phyloP scores from a whole-genome alignment of 257 asterid species.

The Fraxinus anomala region DNA sequence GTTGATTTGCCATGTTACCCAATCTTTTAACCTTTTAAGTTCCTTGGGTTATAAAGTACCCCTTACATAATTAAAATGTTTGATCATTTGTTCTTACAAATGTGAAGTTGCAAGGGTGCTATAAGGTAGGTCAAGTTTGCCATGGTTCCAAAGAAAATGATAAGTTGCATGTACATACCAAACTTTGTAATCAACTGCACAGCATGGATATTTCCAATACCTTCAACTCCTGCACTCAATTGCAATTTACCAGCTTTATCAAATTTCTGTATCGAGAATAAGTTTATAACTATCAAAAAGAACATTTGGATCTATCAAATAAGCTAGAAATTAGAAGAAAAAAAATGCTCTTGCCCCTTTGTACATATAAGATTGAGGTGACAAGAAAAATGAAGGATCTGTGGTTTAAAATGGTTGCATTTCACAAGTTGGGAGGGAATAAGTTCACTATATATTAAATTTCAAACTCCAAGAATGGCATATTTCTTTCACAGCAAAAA shows the following conservation, averaged over 20 bases:
- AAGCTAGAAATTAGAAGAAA: background rate
- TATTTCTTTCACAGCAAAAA: background rate
- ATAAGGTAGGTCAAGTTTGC: background rate
- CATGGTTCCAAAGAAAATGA: constrained; percentile 14
- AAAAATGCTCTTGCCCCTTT: background rate
- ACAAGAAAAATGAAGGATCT: background rate
- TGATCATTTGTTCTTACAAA: background rate
- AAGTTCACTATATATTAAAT: background rate
- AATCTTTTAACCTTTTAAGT: background rate
- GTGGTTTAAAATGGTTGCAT: background rate
- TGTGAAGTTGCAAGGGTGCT: background rate
- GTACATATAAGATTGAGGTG: background rate
- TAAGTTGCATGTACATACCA: constrained; percentile 51
- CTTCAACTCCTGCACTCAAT: constrained; percentile 78
- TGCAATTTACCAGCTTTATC: constrained; percentile 22
- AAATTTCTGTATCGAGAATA: constrained; percentile 5
- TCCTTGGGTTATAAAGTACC: background rate
- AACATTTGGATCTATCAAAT: constrained; percentile 17
- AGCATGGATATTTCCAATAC: constrained; percentile 91
- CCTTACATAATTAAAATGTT: background rate
- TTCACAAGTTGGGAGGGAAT: background rate
- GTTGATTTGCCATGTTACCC: background rate
- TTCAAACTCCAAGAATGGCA: background rate
- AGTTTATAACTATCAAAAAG: background rate
- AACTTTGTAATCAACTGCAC: constrained; percentile 77